Evolutionary conservation across 1,284 basidiomycete species (phyloP), one percentile per base, ranked within the genome.

Genomic region (Heterobasidion irregulare): DNA sequence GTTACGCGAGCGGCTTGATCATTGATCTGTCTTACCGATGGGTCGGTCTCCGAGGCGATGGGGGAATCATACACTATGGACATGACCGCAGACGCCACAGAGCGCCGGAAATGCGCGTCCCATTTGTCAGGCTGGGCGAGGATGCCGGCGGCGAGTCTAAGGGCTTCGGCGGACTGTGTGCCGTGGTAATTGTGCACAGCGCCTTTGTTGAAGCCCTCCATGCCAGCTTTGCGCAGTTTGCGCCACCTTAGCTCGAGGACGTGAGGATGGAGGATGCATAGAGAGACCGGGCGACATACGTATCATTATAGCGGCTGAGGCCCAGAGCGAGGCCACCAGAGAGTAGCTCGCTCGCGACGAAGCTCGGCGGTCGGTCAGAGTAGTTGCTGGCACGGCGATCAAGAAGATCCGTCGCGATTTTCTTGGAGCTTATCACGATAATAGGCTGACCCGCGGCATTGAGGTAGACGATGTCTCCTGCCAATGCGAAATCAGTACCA

Each of bases 391-490:
- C 59, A 13, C 63, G 61, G 48, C 65, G 63, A 32, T 67, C 66
- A 19, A 68, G 58, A 2, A 68, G 55, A 15, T 66, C 66, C 12
- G 57, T 56, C 18, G 63, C 61, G 7, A 61, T 59, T 43, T 63
- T 60, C 13, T 58, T 51, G 19, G 62, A 63, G 50, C 64, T 66
- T 19, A 68, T 53, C 38, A 68, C 53, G 12, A 67, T 54, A 41
- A 66, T 57, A 2, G 61, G 55, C 44, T 65, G 59, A 5, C 66
- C 66, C 13, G 64, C 56, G 8, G 62, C 60, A 44, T 55, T 59
- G 8, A 68, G 53, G 51, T 61, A 66, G 18, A 65, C 56, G 8
- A 68, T 34, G 33, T 67, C 60, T 18, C 65, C 65, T 66, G 43
- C 38, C 26, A n/a, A 41, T 10, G n/a, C 10, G 38, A 7, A n/a